Evolutionary conservation across 306 rosid genomes (phyloP).

Genomic region (Calophaca sinica): DNA sequence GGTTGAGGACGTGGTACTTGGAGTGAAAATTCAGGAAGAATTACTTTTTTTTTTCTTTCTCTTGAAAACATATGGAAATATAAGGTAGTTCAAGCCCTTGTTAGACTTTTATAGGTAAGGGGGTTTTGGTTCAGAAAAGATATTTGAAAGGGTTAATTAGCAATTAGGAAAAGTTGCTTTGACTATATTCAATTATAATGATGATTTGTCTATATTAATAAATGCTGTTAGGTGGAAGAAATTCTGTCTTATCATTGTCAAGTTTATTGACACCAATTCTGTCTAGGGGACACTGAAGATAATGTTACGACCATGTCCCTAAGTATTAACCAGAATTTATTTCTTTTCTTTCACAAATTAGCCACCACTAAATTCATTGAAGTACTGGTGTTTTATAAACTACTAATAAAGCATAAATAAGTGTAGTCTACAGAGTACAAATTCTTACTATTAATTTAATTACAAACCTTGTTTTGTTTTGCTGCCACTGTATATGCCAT

Average conservation of each 20-base stretch:
- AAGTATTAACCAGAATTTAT: not conserved
- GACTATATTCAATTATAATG: slow-evolving; percentile 47
- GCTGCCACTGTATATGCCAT: slow-evolving; percentile 11
- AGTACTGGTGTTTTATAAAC: not conserved
- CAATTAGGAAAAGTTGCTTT: slow-evolving; percentile 39
- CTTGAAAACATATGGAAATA: slow-evolving; percentile 37
- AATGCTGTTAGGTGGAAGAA: slow-evolving; percentile 44
- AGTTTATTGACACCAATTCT: slow-evolving; percentile 16
- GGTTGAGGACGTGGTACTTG: slow-evolving; percentile 65
- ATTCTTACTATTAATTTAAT: not conserved
- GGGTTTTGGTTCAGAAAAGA: not conserved
- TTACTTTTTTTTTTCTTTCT: slow-evolving; percentile 44
- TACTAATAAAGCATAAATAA: not conserved
- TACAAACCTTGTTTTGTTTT: slow-evolving; percentile 23
- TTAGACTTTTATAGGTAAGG: slow-evolving; percentile 19
- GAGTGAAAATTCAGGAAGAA: slow-evolving; percentile 82
- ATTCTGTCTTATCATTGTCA: slow-evolving; percentile 39
- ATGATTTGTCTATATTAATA: slow-evolving; percentile 33
- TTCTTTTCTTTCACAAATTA: slow-evolving; percentile 18
- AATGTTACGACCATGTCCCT: slow-evolving; percentile 17
- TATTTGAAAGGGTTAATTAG: slow-evolving; percentile 35
- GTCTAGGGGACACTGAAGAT: not conserved
- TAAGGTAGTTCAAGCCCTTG: slow-evolving; percentile 37
- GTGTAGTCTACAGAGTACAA: not conserved
- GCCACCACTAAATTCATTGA: slow-evolving; percentile 15